Percentiles rank a stretch among this genome's conserved stretches.
phyloP scores from a whole-genome alignment of 1,139 yeast species.

The Hyphopichia fennica region DNA sequence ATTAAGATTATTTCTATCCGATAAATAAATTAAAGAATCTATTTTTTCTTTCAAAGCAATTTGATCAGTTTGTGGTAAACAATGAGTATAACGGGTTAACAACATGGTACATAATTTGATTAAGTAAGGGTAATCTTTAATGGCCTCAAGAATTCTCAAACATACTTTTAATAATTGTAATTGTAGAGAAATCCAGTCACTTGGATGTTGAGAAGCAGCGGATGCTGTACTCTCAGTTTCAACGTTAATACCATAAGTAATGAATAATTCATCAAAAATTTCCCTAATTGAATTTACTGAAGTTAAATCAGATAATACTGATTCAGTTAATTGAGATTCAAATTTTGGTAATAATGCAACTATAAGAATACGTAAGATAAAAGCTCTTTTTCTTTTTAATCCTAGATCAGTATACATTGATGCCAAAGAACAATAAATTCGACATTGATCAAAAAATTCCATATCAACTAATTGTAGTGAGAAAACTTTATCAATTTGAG shows the following conservation, averaged over 20 bases:
- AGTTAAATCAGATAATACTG: conserved; percentile 36
- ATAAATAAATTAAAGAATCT: conserved; percentile 19
- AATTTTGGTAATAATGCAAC: conserved; percentile 50
- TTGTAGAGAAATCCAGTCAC: conserved; percentile 58
- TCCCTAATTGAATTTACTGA: conserved; percentile 42
- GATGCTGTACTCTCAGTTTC: conserved; percentile 25
- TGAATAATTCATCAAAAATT: conserved; percentile 40
- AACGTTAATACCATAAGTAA: conserved; percentile 40
- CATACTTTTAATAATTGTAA: conserved; percentile 58
- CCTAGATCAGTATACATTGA: conserved; percentile 63
- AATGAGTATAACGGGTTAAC: conserved; percentile 54
- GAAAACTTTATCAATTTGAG: conserved; percentile 48
- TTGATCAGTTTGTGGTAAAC: conserved; percentile 43
- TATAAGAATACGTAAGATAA: conserved; percentile 63
- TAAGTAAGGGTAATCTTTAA: conserved; percentile 47
- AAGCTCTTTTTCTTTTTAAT: conserved; percentile 65
- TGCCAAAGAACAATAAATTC: conserved; percentile 67
- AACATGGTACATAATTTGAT: conserved; percentile 51
- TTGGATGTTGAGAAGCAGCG: conserved; percentile 24
- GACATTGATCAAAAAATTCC: conserved; percentile 53
- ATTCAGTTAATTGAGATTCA: conserved; percentile 26
- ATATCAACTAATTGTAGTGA: conserved; percentile 42
- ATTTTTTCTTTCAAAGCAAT: conserved; percentile 27
- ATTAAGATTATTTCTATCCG: conserved; percentile 16
- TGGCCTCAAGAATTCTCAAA: conserved; percentile 51